These are phyloP conservation scores for Pythium phragmitis DNA, from an alignment of 352 stramenopile species.

Conservation along the genomic window DNA sequence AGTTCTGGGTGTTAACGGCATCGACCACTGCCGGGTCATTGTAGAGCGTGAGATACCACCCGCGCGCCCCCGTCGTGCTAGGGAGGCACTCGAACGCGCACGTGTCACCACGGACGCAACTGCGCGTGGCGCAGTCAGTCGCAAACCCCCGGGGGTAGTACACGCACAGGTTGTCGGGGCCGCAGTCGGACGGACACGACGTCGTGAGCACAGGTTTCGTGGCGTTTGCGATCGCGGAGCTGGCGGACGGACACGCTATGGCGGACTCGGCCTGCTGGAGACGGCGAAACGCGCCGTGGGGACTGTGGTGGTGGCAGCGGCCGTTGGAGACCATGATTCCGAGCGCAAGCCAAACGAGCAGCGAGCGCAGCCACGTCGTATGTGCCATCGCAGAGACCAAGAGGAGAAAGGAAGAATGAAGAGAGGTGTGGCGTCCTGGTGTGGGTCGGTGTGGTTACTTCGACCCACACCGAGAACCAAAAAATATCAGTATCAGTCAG, in stretches of 20 bases:
- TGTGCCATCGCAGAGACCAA: too few species aligned
- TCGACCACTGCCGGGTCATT: background rate
- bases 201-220: constrained; percentile 15
- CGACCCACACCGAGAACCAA: too few species aligned
- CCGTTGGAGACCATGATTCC: too few species aligned
- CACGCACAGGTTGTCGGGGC: constrained; percentile 10
- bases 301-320: too few species aligned
- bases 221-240: background rate
- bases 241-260: background rate
- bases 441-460: too few species aligned
- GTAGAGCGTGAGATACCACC: constrained; percentile 18
- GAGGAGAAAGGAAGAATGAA: too few species aligned
- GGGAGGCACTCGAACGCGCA: constrained; percentile 20
- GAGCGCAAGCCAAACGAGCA: too few species aligned
- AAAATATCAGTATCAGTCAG: too few species aligned
- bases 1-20: constrained; percentile 14
- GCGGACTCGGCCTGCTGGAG: too few species aligned
- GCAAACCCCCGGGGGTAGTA: constrained; percentile 5
- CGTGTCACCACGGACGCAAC: constrained; percentile 7
- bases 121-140: constrained; percentile 5
- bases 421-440: too few species aligned
- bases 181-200: constrained; percentile 7
- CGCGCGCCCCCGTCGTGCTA: background rate
- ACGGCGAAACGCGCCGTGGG: too few species aligned
- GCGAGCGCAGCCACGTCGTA: too few species aligned